Base-by-base conservation (phyloP, 805 yeast species). In the Candida maesae region DNA sequence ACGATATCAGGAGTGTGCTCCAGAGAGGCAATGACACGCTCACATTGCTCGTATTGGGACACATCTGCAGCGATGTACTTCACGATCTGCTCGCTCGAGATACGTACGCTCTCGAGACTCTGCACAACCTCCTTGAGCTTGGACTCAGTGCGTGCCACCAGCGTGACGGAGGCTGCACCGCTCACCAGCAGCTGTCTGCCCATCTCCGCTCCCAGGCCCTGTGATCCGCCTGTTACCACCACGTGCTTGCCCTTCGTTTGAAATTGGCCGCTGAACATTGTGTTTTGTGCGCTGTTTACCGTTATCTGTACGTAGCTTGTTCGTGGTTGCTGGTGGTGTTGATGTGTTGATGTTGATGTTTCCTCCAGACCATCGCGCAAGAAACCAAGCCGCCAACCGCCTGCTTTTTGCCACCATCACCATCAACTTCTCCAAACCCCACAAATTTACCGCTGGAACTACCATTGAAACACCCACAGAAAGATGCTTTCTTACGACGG, bases 171-270 rank as follows among this genome's bases (percentile, higher is more conserved):
- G 27, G 89, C 71, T 21, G 90, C 84, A 3, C 82, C 80, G 15
- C 58, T 51, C 2, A 68, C 45, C 41, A 71, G 76, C 34, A 81
- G 65, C 41, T 74, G 69, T 31, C 67, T 65, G 0, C 95, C 95
- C 42, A 91, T 61, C 28, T 83, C 85, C 3, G 79, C 79, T 0
- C 99, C 99, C 1, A 91, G 67, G 0, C 99, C 99, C 56, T 91
- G 99, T 0, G 96, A 88, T 0, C 88, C 98, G 4, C 99, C 99
- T 0, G 95, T 77, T n/a, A 91, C 72, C 14, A 91, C 71, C 3
- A 83, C 89, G 1, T 75, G 58, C 37, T 71, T 66, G 10, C 75
- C 66, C 3, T 43, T 45, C 14, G 61, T 45, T 12, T 50, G 35
- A 33, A 56, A 56, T 24, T 53, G 47, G 3, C 53, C 53, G 1